phyloP scores from a whole-genome alignment of 495 filamentous ascomycete genomes.

The Oleoguttula mirabilis region DNA sequence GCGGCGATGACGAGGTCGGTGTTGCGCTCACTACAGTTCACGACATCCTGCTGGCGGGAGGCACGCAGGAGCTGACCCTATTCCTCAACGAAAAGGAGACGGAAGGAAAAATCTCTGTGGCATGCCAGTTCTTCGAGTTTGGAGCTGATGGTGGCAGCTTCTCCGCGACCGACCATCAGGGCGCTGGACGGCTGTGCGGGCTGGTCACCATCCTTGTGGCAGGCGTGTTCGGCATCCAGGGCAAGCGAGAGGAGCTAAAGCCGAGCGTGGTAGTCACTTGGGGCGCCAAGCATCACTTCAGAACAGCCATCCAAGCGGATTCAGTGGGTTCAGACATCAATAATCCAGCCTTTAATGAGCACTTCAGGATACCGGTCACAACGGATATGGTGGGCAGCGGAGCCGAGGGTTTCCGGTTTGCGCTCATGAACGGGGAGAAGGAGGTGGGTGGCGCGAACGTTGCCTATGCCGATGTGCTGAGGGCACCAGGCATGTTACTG shows the following conservation, averaged over 20 bases:
- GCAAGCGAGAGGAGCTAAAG: conserved; percentile 28
- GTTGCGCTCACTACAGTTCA: conserved; percentile 29
- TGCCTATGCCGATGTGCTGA: conserved; percentile 28
- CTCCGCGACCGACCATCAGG: conserved; percentile 14
- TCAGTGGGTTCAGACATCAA: conserved; percentile 31
- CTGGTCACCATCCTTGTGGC: conserved; percentile 31
- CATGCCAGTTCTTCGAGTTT: conserved; percentile 29
- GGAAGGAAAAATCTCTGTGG: conserved; percentile 23
- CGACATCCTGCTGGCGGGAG: conserved; percentile 27
- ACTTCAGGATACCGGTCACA: conserved; percentile 28
- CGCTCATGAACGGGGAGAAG: conserved; percentile 28
- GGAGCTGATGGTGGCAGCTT: conserved; percentile 26
- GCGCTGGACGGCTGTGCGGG: conserved; percentile 23
- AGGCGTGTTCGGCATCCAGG: conserved; percentile 26
- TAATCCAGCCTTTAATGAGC: conserved; percentile 34
- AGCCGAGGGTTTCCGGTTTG: conserved; percentile 21
- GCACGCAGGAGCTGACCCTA: conserved; percentile 28
- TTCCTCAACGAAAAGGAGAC: conserved; percentile 28
- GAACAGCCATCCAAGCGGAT: conserved; percentile 30
- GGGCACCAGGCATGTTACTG: conserved; percentile 25
- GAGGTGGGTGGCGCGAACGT: conserved; percentile 29
- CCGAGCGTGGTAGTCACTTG: conserved; percentile 33
- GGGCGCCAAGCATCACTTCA: conserved; percentile 27
- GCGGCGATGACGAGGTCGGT: conserved; percentile 32
- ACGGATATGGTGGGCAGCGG: conserved; percentile 24